phyloP scores from a whole-genome alignment of 1,284 basidiomycete species.

The Rhodotorula mucilaginosa region DNA sequence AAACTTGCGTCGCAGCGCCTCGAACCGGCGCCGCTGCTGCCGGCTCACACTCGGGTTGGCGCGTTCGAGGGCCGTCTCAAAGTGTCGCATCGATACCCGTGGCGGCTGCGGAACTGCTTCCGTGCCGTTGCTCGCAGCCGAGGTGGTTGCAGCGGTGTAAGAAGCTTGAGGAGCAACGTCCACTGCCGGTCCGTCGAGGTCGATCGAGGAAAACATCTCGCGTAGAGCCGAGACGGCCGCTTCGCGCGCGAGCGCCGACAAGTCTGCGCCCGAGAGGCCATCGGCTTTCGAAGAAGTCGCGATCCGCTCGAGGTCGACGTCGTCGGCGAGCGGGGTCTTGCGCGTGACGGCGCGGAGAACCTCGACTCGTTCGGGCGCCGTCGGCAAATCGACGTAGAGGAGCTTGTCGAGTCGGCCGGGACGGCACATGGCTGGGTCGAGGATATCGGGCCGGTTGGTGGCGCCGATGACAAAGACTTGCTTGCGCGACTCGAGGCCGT shows the following conservation, averaged over 20 bases:
- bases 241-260: slow-evolving; percentile 81
- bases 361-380: slow-evolving; percentile 72
- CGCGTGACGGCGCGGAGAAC: slow-evolving; percentile 74
- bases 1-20: slow-evolving; percentile 72
- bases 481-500: slow-evolving; percentile 86
- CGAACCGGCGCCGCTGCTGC: slow-evolving; percentile 77
- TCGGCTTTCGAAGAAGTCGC: slow-evolving; percentile 61
- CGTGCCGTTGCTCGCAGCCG: not conserved
- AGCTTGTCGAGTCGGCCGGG: slow-evolving; percentile 95
- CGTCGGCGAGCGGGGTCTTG: slow-evolving; percentile 65
- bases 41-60: slow-evolving; percentile 80
- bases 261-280: slow-evolving; percentile 85
- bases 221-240: slow-evolving; percentile 81
- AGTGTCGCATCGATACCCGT: slow-evolving; percentile 61
- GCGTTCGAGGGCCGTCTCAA: slow-evolving; percentile 71
- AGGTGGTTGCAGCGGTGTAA: not conserved
- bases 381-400: slow-evolving; percentile 90
- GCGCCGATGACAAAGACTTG: slow-evolving; percentile 94
- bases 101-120: slow-evolving; percentile 46
- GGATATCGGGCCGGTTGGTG: slow-evolving; percentile 98
- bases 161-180: slow-evolving; percentile 37
- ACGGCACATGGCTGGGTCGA: slow-evolving; percentile 97
- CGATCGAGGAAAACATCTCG: slow-evolving; percentile 64
- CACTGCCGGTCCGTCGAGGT: slow-evolving; percentile 56
- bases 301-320: slow-evolving; percentile 52